Percentiles rank a stretch among this genome's conserved stretches.
phyloP scores from a whole-genome alignment of 208 protist species.

The Trypanosoma lewisi region DNA sequence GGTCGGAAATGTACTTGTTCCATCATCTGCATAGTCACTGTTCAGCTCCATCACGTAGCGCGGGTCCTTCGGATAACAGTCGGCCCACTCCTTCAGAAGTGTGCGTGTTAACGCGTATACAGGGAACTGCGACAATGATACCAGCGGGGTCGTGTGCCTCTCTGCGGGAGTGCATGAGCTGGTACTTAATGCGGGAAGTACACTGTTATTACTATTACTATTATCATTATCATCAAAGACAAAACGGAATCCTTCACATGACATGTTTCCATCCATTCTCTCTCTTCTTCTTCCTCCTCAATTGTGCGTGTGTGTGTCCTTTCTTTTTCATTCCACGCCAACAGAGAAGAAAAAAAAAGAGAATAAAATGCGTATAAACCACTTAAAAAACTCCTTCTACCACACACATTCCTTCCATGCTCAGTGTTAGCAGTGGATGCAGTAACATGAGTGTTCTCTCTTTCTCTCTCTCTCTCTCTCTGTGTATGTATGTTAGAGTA shows the following conservation, averaged over 20 bases:
- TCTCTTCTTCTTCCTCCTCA: background rate
- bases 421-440: too few relatives aligned
- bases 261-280: background rate
- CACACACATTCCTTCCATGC: too few relatives aligned
- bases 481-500: too few relatives aligned
- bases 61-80: conserved; percentile 1
- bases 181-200: background rate
- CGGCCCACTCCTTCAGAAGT: conserved; percentile 19
- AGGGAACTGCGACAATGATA: conserved; percentile 22
- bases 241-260: conserved; percentile 42
- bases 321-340: conserved; percentile 9
- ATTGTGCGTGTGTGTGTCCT: too few relatives aligned
- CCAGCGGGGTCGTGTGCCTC: background rate
- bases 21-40: background rate
- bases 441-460: too few relatives aligned
- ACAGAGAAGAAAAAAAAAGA: too few relatives aligned
- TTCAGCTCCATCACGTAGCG: conserved; percentile 13
- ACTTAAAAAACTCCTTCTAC: too few relatives aligned
- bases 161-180: background rate
- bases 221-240: conserved; percentile 25
- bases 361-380: too few relatives aligned
- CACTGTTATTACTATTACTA: background rate
- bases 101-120: conserved; percentile 2
- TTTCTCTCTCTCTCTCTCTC: too few relatives aligned
- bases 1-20: background rate